Conservation (phyloP, 306 rosid species). For the Dryas drummondii region DNA sequence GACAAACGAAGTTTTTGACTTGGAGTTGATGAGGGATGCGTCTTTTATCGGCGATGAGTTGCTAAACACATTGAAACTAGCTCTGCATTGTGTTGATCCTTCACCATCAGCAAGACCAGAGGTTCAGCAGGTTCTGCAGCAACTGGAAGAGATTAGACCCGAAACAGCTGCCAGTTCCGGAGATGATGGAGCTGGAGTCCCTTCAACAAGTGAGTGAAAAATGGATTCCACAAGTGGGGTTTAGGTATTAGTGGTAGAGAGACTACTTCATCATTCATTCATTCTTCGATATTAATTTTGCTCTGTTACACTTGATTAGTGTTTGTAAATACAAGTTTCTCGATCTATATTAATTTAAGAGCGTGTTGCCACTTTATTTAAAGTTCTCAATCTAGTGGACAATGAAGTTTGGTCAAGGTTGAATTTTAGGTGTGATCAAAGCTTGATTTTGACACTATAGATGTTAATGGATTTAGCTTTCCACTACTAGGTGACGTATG, state of each 20-base stretch:
- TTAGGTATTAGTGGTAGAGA: not conserved
- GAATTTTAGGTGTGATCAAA: not conserved
- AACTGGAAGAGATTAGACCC: conserved; percentile 76
- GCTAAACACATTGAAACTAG: conserved; percentile 76
- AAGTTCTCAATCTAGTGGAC: conserved; percentile 10
- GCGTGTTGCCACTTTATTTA: not conserved
- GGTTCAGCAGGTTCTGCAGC: conserved; percentile 66
- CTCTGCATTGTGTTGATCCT: conserved; percentile 98
- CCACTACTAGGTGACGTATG: no score
- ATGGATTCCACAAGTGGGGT: conserved; percentile 7
- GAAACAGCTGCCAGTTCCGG: conserved; percentile 48
- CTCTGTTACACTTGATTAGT: conserved; percentile 18
- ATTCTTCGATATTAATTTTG: conserved; percentile 54
- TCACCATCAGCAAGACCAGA: conserved; percentile 90
- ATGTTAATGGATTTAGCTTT: no score
- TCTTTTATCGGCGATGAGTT: conserved; percentile 72
- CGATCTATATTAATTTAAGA: not conserved
- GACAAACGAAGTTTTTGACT: conserved; percentile 91
- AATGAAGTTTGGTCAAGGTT: not conserved
- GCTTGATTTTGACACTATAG: no score
- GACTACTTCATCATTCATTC: conserved; percentile 54
- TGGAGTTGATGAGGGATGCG: conserved; percentile 84
- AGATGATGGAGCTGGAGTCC: conserved; percentile 53
- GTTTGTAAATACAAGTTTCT: conserved; percentile 40
- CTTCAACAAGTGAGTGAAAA: conserved; percentile 51